These are phyloP conservation scores for Didymella exigua DNA, from an alignment of 2,329 filamentous ascomycete genomes.

Conservation along the genomic window DNA sequence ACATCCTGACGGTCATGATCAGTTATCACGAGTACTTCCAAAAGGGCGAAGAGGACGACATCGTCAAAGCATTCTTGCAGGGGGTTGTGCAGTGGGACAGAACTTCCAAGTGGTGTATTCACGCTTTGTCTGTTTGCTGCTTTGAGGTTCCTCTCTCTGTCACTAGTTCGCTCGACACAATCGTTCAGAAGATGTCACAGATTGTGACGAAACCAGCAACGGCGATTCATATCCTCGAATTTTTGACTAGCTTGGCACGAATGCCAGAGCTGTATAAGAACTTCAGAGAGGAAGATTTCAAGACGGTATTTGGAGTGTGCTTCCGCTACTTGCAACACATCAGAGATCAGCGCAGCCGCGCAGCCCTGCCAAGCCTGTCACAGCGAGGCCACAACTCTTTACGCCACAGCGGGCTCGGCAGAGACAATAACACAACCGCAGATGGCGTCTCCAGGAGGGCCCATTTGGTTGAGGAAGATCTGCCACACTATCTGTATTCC, in stretches of 20 bases:
- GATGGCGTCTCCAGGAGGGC: slow-evolving; percentile 45
- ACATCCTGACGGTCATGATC: slow-evolving; percentile 83
- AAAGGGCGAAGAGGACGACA: slow-evolving; percentile 85
- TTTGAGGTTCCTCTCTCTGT: slow-evolving; percentile 90
- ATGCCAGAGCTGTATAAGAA: slow-evolving; percentile 85
- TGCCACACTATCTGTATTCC: slow-evolving; percentile 92
- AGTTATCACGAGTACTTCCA: slow-evolving; percentile 87
- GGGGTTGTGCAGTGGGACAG: slow-evolving; percentile 85
- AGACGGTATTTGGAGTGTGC: slow-evolving; percentile 92
- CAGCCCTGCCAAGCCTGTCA: slow-evolving; percentile 32
- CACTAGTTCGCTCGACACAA: slow-evolving; percentile 81
- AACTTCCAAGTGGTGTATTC: slow-evolving; percentile 90
- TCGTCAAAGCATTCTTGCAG: slow-evolving; percentile 83
- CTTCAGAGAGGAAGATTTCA: slow-evolving; percentile 88
- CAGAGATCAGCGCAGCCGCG: slow-evolving; percentile 63
- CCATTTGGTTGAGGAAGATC: slow-evolving; percentile 66
- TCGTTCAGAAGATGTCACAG: slow-evolving; percentile 91
- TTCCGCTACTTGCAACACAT: slow-evolving; percentile 92
- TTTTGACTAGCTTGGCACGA: slow-evolving; percentile 85
- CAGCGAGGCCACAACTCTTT: slow-evolving; percentile 46
- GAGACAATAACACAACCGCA: slow-evolving; percentile 46
- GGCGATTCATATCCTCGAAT: slow-evolving; percentile 93
- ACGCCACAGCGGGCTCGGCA: slow-evolving; percentile 52
- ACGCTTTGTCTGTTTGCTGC: slow-evolving; percentile 92
- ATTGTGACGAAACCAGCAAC: slow-evolving; percentile 94